Base-by-base conservation (phyloP, 2,329 filamentous ascomycete genomes). In the Rutstroemia sydowiana region DNA sequence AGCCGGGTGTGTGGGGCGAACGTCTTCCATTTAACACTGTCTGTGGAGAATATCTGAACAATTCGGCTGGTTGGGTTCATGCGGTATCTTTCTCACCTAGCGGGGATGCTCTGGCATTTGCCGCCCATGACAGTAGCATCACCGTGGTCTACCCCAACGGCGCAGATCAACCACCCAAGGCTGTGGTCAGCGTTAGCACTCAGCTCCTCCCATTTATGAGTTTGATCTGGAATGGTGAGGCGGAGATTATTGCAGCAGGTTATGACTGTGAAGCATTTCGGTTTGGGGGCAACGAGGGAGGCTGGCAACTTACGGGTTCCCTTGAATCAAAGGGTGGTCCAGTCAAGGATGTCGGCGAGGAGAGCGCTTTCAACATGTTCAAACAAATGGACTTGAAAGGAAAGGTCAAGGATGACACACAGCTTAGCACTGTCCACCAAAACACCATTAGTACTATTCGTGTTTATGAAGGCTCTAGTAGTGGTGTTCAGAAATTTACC, bases 361-460 rank as follows among this genome's bases (percentile, higher is more conserved):
- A 97, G 69, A 93, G 87, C 59, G 93, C 93, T 21, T 75, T 96
- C 68, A 95, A 97, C 71, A 95, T 97, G 89, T 98, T 98, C 74
- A 82, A 84, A 64, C 91, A 96, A 74, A 97, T 98, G 93, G 93
- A 98, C 70, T 77, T 98, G 59, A 95, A 93, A 77, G 93, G 93
- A 57, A 95, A 95, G 72, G 75, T 77, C 51, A 88, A 88, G 66
- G 90, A 95, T 64, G 91, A 97, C 68, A 96, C 91, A 3, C 88
- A 95, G 73, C 77, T 98, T 61, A 93, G 89, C 73, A 97, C 93
- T 10, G 82, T 93, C 43, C 93, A 98, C 71, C 93, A 98, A 69
- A 98, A 98, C 72, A 95, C 91, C 23, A 88, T 98, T 66, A 89
- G 81, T 65, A 95, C 84, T 2, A 75, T 98, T 46, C 81, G 93